Evolutionary conservation across 306 rosid genomes (phyloP).

Genomic region (apple (Malus domestica)): ASM211411v1 NC_041799.1:38169001-38169500

Average conservation of each 20-base stretch:
- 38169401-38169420: slow-evolving; percentile 14
- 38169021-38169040: slow-evolving; percentile 8
- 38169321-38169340: slow-evolving; percentile 49
- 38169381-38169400: slow-evolving; percentile 44
- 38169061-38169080: slow-evolving; percentile 25
- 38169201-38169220: slow-evolving; percentile 2
- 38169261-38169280: not conserved
- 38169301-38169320: slow-evolving; percentile 16
- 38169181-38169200: not conserved
- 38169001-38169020: slow-evolving; percentile 18
- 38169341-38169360: slow-evolving; percentile 41
- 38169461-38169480: slow-evolving; percentile 37
- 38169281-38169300: not conserved
- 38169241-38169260: slow-evolving; percentile 20
- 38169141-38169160: slow-evolving; percentile 24
- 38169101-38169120: not conserved
- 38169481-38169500: slow-evolving; percentile 55
- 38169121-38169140: slow-evolving; percentile 22
- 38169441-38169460: slow-evolving; percentile 27
- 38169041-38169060: slow-evolving; percentile 40
- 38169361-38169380: slow-evolving; percentile 56
- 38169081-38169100: slow-evolving; percentile 5
- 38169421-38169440: slow-evolving; percentile 43
- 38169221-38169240: slow-evolving; percentile 17
- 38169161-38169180: slow-evolving; percentile 19